Conservation (phyloP, 768 basidiomycete species). For the Kwoniella mangroviensis region DNA sequence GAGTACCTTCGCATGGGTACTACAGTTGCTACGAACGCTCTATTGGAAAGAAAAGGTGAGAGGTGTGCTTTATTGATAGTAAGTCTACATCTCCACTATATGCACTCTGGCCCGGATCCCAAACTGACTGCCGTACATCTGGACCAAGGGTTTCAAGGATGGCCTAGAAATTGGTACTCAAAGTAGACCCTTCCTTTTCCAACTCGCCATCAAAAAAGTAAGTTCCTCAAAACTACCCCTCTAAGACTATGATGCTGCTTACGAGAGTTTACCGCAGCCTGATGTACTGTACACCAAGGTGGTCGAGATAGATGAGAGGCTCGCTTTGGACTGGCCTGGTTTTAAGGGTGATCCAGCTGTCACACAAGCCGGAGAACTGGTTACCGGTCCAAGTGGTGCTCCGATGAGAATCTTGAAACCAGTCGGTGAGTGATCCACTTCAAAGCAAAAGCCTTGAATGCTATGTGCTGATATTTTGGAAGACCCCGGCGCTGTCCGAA, state of each 20-base stretch:
- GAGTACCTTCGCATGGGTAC: slow-evolving; percentile 31
- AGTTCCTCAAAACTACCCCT: slow-evolving; percentile 63
- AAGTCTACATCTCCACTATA: slow-evolving; percentile 10
- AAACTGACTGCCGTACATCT: slow-evolving; percentile 84
- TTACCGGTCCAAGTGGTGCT: slow-evolving; percentile 80
- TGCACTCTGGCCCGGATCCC: slow-evolving; percentile 10
- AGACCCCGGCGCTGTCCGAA: slow-evolving; percentile 66
- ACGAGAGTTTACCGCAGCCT: slow-evolving; percentile 57
- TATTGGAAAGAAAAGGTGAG: slow-evolving; percentile 29
- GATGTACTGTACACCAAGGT: slow-evolving; percentile 62
- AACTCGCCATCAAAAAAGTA: slow-evolving; percentile 72
- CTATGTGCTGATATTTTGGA: not conserved
- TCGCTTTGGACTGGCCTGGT: slow-evolving; percentile 66
- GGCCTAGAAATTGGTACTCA: slow-evolving; percentile 45
- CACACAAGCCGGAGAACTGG: slow-evolving; percentile 62
- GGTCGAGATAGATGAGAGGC: slow-evolving; percentile 73
- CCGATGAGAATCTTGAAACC: slow-evolving; percentile 77
- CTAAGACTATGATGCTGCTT: slow-evolving; percentile 79
- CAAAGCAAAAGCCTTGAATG: not conserved
- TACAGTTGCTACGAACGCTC: slow-evolving; percentile 30
- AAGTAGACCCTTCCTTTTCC: slow-evolving; percentile 70
- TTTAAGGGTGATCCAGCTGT: slow-evolving; percentile 3
- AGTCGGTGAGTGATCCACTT: slow-evolving; percentile 63
- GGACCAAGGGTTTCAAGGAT: slow-evolving; percentile 46
- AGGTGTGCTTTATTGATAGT: slow-evolving; percentile 23